Evolutionary conservation across 768 basidiomycete genomes (phyloP), one percentile per base, ranked within the genome.

Genomic region (Trametes punicea): DNA sequence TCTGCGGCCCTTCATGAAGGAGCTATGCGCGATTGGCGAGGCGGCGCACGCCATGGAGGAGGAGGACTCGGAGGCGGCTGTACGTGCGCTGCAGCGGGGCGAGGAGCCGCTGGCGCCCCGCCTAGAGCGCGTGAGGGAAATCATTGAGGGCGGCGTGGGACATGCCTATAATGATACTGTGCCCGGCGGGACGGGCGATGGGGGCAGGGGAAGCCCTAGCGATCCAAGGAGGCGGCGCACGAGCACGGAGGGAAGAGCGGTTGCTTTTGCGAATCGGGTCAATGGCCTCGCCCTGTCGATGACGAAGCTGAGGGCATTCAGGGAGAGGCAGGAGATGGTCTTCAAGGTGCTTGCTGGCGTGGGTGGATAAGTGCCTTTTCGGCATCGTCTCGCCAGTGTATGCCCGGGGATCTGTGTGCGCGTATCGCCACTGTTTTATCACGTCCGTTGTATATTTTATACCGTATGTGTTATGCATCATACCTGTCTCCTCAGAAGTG

Each of bases 221-320:
- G 60, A 56, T 9, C 46, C 55, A 15, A 53, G 33, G 69, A 65
- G 41, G 69, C 69, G 55, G 71, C 70, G 47, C 63, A 61, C 15
- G 70, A 55, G 73, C 72, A 57, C 71, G 77, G 62, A 68, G 77
- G 65, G 88, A 83, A 56, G 71, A 81, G 83, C 85, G 7, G 81
- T 90, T 53, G 74, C 81, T 40, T 87, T 94, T 67, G 79, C 86
- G 25, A 93, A 93, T 67, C 70, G 87, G 54, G 81, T 93, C 47
- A 93, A 91, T 68, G 80, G 77, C 20, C 75, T 93, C 11, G 85
- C 86, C 58, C 64, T 94, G 60, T 78, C 75, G 0, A 81, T 93
- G 79, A 89, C 85, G 45, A 77, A 74, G 65, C 70, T 94, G 51
- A 77, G 75, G 55, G 81, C 87, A 46, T 94, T 94, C 66, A 80